Evolutionary conservation across 1,284 basidiomycete genomes (phyloP).

Genomic region (Sanghuangporus weigelae): DNA sequence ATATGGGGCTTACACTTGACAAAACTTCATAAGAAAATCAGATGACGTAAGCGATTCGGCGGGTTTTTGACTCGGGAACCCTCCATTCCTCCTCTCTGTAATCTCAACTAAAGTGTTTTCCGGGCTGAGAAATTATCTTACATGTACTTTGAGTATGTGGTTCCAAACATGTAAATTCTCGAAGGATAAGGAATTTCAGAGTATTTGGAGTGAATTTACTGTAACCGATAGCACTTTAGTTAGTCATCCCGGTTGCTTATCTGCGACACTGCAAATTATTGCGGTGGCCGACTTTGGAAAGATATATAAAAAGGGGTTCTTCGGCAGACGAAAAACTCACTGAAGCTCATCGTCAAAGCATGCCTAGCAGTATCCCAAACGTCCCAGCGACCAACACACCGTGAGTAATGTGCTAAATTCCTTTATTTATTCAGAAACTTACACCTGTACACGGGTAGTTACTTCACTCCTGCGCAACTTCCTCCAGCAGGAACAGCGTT

Average conservation of each 20-base stretch:
- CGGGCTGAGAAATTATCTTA: no score
- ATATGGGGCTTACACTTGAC: no score
- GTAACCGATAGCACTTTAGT: not conserved
- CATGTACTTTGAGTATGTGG: no score
- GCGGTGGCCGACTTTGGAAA: not conserved
- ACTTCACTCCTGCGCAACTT: conserved; percentile 50
- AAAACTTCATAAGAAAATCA: not conserved
- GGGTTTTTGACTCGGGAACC: no score
- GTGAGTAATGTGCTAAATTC: not conserved
- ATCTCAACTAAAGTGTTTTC: no score
- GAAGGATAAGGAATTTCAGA: no score
- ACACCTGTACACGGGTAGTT: conserved; percentile 19
- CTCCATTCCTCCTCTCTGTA: no score
- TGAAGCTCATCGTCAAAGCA: not conserved
- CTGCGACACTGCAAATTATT: not conserved
- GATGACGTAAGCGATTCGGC: no score
- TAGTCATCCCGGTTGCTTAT: not conserved
- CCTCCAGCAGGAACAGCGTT: conserved; percentile 46
- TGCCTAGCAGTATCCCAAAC: conserved; percentile 2
- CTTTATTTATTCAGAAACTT: not conserved
- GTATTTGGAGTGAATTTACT: no score
- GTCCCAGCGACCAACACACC: conserved; percentile 11
- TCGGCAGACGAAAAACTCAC: not conserved
- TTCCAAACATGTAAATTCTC: no score
- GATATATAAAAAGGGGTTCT: not conserved